These are phyloP conservation scores for Botryotinia globosa DNA, from an alignment of 2,329 filamentous ascomycete genomes.

Conservation along the genomic window DNA sequence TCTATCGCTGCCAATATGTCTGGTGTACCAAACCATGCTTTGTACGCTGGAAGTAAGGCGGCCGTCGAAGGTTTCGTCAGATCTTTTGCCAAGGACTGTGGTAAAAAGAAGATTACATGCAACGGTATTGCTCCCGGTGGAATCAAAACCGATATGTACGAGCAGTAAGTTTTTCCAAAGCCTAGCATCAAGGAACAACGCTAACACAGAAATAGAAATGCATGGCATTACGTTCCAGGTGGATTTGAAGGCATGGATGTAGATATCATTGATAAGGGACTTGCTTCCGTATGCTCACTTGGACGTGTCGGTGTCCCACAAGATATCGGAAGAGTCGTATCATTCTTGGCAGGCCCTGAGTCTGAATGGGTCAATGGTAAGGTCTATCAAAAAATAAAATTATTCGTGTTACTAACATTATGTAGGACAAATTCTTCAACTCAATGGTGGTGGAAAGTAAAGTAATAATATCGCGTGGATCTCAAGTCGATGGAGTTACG, in stretches of 20 bases:
- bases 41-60: conserved; percentile 76
- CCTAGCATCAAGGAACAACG: background rate
- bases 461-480: background rate
- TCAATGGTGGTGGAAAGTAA: conserved; percentile 23
- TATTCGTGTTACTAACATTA: background rate
- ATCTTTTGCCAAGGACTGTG: conserved; percentile 60
- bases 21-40: conserved; percentile 65
- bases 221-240: conserved; percentile 58
- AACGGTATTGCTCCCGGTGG: conserved; percentile 68
- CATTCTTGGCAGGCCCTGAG: conserved; percentile 56
- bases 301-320: conserved; percentile 63
- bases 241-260: conserved; percentile 50
- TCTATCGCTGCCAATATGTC: conserved; percentile 50
- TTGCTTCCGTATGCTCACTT: conserved; percentile 60
- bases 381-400: background rate
- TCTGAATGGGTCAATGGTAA: conserved; percentile 43
- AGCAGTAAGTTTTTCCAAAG: conserved; percentile 39
- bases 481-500: background rate
- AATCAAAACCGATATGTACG: conserved; percentile 66
- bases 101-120: conserved; percentile 60
- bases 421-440: conserved; percentile 21
- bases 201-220: conserved; percentile 42
- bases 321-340: conserved; percentile 64
- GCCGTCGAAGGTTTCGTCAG: conserved; percentile 74
- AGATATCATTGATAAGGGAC: conserved; percentile 53